phyloP scores from a whole-genome alignment of 1,284 basidiomycete species.

The Tremellales sp. region DNA sequence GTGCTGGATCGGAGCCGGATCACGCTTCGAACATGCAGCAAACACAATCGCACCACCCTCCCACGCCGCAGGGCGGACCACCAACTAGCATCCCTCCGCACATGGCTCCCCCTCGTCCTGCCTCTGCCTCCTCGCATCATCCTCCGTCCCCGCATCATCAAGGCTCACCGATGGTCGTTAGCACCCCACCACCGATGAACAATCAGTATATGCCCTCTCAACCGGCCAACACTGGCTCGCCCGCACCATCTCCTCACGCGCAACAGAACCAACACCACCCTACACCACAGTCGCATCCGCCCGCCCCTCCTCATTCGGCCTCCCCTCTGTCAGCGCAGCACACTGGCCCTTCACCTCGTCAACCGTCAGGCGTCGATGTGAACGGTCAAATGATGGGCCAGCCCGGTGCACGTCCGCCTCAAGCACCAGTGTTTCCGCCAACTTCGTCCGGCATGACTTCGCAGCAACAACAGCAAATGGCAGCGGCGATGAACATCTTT shows the following conservation, averaged over 20 bases:
- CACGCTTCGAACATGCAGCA: neutral
- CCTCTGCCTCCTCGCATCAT: constrained; percentile 36
- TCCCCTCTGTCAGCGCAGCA: constrained; percentile 7
- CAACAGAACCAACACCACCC: constrained; percentile 14
- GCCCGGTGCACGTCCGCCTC: neutral
- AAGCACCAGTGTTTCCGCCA: constrained; percentile 1
- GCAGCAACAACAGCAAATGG: constrained; percentile 35
- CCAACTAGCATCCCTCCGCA: constrained; percentile 40
- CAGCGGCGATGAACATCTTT: constrained; percentile 28
- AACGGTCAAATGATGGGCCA: constrained; percentile 3
- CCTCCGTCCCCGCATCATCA: constrained; percentile 27
- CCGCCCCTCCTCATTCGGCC: constrained; percentile 5
- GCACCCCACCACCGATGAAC: constrained; percentile 20
- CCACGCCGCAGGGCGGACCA: constrained; percentile 16
- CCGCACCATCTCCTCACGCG: constrained; percentile 31
- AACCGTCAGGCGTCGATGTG: neutral
- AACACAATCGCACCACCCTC: constrained; percentile 6
- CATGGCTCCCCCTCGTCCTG: constrained; percentile 38
- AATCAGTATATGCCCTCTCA: constrained; percentile 5
- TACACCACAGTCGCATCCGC: constrained; percentile 7
- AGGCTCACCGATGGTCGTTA: constrained; percentile 13
- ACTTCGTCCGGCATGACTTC: constrained; percentile 19
- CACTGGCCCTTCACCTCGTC: constrained; percentile 3
- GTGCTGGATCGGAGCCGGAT: constrained; percentile 3
- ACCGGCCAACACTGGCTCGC: constrained; percentile 3